phyloP scores from a whole-genome alignment of 176 grass and related monocot genomes.

The Canna indica region DNA sequence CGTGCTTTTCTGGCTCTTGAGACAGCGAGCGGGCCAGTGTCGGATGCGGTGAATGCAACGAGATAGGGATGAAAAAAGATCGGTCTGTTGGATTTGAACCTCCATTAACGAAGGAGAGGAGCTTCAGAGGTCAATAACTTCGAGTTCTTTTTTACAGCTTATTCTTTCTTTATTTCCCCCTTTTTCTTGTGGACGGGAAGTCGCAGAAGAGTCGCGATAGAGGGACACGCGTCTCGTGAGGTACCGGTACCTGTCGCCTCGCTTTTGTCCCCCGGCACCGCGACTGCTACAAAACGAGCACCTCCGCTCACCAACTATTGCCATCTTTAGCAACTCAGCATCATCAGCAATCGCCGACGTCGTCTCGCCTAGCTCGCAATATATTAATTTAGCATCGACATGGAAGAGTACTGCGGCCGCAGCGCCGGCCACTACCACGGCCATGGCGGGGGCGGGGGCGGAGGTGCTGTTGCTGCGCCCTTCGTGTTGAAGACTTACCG shows the following conservation, averaged over 20 bases:
- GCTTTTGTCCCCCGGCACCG: background rate
- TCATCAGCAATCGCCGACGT: background rate
- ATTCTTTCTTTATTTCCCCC: background rate
- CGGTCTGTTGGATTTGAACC: no score
- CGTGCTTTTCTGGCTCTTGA: no score
- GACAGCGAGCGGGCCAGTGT: background rate
- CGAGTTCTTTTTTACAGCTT: background rate
- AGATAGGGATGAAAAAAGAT: background rate
- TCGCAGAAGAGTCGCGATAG: background rate
- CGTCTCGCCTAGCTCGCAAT: no score
- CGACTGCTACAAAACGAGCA: background rate
- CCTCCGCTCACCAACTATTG: background rate
- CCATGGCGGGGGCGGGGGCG: background rate
- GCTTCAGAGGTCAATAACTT: background rate
- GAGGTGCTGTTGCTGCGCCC: constrained; percentile 26
- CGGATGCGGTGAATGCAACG: no score
- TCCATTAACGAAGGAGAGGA: background rate
- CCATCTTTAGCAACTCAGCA: background rate
- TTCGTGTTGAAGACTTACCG: constrained; percentile 78
- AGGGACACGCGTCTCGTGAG: background rate
- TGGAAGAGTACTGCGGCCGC: background rate
- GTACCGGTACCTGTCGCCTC: background rate
- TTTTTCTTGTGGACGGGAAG: background rate
- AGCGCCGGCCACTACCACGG: background rate
- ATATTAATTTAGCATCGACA: no score